phyloP scores from a whole-genome alignment of 208 protist species.

The Trichomonas vaginalis region DNA sequence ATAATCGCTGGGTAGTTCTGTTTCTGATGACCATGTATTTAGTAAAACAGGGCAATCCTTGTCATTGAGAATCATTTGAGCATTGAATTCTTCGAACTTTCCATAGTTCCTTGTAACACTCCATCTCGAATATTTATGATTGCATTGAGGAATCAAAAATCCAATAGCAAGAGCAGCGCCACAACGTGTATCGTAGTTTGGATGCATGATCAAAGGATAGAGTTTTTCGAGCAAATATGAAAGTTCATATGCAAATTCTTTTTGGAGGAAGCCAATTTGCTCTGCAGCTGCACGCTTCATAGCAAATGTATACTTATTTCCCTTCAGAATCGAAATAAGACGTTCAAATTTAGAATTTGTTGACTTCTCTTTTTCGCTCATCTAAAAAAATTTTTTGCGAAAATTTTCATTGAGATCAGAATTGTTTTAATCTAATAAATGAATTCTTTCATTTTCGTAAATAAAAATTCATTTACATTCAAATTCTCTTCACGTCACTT shows the following conservation, averaged over 20 bases:
- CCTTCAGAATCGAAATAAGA: neutral
- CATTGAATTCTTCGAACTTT: neutral
- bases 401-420: no score
- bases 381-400: no score
- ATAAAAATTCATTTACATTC: no score
- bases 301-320: neutral
- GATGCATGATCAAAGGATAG: neutral
- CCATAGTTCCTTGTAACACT: neutral
- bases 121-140: neutral
- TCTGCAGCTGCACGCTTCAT: neutral
- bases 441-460: no score
- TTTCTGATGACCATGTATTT: neutral
- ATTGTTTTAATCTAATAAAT: no score
- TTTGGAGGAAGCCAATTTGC: neutral
- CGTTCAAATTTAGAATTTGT: neutral
- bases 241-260: constrained; percentile 6
- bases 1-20: neutral
- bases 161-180: neutral
- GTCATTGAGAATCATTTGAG: neutral
- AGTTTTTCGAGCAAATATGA: neutral
- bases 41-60: neutral
- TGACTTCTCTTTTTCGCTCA: neutral
- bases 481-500: no score
- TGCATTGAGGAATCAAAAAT: neutral
- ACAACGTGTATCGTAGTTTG: neutral